A percentile compares a stretch with the other conserved stretches of the same genome.
Conservation (phyloP, 331 rosid genomes). For the Quercus tomentella region DNA sequence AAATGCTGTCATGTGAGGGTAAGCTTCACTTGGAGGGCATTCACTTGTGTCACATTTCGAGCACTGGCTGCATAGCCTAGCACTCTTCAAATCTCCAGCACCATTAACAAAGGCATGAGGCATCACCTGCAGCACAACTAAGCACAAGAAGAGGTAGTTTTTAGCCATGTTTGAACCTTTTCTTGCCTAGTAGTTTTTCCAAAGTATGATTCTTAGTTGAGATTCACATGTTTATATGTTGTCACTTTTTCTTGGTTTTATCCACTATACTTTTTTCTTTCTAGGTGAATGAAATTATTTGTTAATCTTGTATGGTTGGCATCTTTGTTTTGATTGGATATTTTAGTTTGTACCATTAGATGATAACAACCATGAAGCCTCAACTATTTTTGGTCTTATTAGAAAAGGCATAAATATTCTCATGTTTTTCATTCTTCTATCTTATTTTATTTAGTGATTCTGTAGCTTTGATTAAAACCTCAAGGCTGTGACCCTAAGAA, state of each 20-base stretch:
- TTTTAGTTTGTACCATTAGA: not conserved
- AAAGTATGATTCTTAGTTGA: not conserved
- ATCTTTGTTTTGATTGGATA: not conserved
- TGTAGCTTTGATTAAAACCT: too few species aligned
- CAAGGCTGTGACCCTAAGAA: too few species aligned
- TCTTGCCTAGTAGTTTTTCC: not conserved
- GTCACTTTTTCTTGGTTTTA: slow-evolving; percentile 13
- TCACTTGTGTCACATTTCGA: slow-evolving; percentile 22
- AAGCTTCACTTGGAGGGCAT: slow-evolving; percentile 32
- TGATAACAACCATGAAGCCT: not conserved
- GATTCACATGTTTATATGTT: not conserved
- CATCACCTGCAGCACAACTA: slow-evolving; percentile 5
- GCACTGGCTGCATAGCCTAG: slow-evolving; percentile 33
- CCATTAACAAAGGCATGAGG: not conserved
- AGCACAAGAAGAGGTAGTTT: slow-evolving; percentile 1
- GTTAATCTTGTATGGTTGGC: not conserved
- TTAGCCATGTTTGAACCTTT: not conserved
- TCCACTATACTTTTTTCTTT: not conserved
- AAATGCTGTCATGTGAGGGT: slow-evolving; percentile 34
- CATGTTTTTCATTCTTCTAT: too few species aligned
- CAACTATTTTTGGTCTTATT: not conserved
- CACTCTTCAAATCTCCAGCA: slow-evolving; percentile 19
- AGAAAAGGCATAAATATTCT: not conserved
- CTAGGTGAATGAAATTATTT: not conserved
- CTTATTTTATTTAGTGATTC: too few species aligned